Evolutionary conservation across 208 protist genomes (phyloP).

Genomic region (Lotmaria passim): DNA sequence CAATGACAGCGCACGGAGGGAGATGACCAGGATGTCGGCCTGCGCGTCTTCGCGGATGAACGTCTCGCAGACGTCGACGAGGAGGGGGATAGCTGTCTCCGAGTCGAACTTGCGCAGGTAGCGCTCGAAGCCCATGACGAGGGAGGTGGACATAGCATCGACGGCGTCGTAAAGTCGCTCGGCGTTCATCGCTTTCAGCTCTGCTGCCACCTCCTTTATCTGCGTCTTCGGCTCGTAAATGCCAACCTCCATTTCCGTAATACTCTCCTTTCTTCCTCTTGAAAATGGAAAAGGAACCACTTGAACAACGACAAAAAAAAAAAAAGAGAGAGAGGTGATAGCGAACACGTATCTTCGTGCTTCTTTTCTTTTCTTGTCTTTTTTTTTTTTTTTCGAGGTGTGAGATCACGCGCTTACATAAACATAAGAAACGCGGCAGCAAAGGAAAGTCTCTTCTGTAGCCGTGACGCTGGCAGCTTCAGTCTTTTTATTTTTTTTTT

Average conservation of each 20-base stretch:
- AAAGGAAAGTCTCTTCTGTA: no score
- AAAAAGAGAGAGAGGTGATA: conserved; percentile 7
- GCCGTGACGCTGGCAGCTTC: no score
- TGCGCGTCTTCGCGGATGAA: conserved; percentile 30
- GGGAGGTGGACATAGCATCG: conserved; percentile 59
- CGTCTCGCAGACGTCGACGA: conserved; percentile 57
- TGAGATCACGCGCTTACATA: background rate
- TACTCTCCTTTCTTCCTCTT: no score
- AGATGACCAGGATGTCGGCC: conserved; percentile 71
- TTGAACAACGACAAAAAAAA: conserved; percentile 5
- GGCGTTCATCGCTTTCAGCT: conserved; percentile 44
- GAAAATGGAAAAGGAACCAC: conserved; percentile 6
- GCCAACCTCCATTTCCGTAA: conserved; percentile 27
- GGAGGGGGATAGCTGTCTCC: conserved; percentile 43
- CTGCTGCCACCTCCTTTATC: conserved; percentile 49
- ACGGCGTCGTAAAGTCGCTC: conserved; percentile 57
- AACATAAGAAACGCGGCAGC: background rate
- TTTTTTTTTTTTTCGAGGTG: background rate
- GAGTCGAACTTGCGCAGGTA: conserved; percentile 87
- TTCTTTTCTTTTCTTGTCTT: background rate
- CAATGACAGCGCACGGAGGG: conserved; percentile 75
- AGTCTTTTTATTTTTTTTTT: no score
- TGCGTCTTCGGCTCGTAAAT: conserved; percentile 55
- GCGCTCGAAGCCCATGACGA: conserved; percentile 85
- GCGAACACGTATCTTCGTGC: background rate